Evolutionary conservation across 176 grass and related monocot species (phyloP), one percentile per base, ranked within the genome.

Genomic region (Phragmites australis): DNA sequence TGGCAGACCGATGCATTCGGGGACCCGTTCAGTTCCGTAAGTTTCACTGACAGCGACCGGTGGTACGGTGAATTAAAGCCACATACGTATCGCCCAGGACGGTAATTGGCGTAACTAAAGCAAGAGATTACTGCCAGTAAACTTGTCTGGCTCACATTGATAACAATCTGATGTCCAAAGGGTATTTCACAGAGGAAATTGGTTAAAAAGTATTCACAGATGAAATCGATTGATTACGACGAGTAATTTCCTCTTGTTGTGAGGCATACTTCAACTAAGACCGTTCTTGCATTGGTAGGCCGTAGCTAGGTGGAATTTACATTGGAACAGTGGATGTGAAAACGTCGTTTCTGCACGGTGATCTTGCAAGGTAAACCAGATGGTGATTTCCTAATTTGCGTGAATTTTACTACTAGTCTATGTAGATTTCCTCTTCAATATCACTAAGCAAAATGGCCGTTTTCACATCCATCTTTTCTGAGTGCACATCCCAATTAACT

Each of bases 231-330:
- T 12, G 9, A 21, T 32, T 37, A 32, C 23, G 44, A 65, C 27
- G 29, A 23, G 26, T 64, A 42, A 23, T 49, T 47, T 78, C 27
- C 27, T 65, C 43, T 78, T 78, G 75, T 50, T 78, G 76, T 11
- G 60, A 51, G 45, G 59, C 19, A 65, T 65, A 64, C 19, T 65
- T 51, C 60, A 78, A 39, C 29, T 39, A 50, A 60, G 75, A 78
- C 59, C 8, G 43, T 49, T 78, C 3, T 22, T 32, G 68, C 19
- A 45, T 60, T 60, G 39, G n/a, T 31, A 46, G 41, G 22, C 17
- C 9, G 23, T 45, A 31, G 37, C 55, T 46, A 29, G 23, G 45
- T 46, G 21, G 11, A 23, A 39, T 65, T n/a, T 50, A 44, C 27
- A 50, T 34, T 73, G 72, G 61, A 31, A 50, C 44, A 23, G 29